phyloP scores from a whole-genome alignment of 306 rosid genomes.

The Abrus precatorius region DNA sequence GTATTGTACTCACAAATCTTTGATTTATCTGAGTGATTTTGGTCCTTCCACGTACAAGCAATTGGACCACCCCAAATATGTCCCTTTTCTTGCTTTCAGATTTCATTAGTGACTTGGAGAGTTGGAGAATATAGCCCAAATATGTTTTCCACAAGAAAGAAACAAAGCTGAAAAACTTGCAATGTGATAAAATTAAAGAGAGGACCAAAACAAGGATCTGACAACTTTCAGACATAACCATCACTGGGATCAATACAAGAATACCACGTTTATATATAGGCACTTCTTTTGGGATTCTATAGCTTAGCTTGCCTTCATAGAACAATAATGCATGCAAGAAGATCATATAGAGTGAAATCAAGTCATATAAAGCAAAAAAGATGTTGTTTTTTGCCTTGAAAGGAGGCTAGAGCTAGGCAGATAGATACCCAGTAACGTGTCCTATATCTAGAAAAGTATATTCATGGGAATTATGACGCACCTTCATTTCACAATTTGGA shows the following conservation, averaged over 20 bases:
- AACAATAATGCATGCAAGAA: not conserved
- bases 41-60: conserved; percentile 49
- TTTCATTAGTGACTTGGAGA: conserved; percentile 20
- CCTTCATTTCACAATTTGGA: conserved; percentile 23
- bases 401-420: not conserved
- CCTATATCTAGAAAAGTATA: not conserved
- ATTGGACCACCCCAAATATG: conserved; percentile 39
- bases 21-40: conserved; percentile 23
- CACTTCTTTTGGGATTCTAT: conserved; percentile 27
- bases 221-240: conserved; percentile 44
- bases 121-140: conserved; percentile 36
- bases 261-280: not conserved
- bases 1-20: conserved; percentile 42
- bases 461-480: not conserved
- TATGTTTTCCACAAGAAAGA: conserved; percentile 12
- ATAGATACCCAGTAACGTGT: not conserved
- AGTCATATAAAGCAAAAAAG: not conserved
- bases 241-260: conserved; percentile 22
- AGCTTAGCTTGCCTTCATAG: conserved; percentile 26
- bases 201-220: conserved; percentile 23
- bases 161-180: conserved; percentile 17
- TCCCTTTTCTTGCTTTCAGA: conserved; percentile 40
- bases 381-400: conserved; percentile 13
- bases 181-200: conserved; percentile 13
- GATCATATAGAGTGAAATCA: not conserved